These are phyloP conservation scores for Fusarium odoratissimum DNA, from an alignment of 2,329 filamentous ascomycete genomes.

Conservation along the genomic window DNA sequence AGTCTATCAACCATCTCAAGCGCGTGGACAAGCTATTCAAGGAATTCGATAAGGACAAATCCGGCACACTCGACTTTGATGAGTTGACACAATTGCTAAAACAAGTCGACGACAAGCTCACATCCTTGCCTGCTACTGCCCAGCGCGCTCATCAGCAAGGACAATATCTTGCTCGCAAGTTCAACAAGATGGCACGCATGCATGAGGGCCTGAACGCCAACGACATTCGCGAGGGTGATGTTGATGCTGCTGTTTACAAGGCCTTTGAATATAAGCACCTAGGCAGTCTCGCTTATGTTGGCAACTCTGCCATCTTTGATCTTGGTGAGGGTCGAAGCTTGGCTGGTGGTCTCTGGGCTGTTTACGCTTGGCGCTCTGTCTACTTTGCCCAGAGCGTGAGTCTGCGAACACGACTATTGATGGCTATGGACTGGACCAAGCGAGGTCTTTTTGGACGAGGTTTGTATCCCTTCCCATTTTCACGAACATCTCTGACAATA, in stretches of 20 bases:
- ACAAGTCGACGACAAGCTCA: conserved; percentile 95
- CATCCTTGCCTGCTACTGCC: conserved; percentile 92
- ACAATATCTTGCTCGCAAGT: conserved; percentile 89
- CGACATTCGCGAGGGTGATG: conserved; percentile 85
- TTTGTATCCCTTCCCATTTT: conserved; percentile 59
- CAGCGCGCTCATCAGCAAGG: conserved; percentile 98
- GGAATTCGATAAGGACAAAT: conserved; percentile 92
- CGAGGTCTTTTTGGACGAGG: conserved; percentile 94
- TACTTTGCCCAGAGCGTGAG: conserved; percentile 99
- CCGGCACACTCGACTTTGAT: conserved; percentile 91
- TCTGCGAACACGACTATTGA: conserved; percentile 83
- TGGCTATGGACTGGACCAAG: conserved; percentile 99
- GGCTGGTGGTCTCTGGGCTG: conserved; percentile 87
- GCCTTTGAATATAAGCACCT: conserved; percentile 95
- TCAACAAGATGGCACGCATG: conserved; percentile 88
- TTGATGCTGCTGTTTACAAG: conserved; percentile 92
- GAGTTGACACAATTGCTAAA: conserved; percentile 89
- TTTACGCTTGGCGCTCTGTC: conserved; percentile 95
- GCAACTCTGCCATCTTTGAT: conserved; percentile 96
- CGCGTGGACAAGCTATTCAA: conserved; percentile 92
- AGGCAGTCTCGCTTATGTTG: conserved; percentile 92
- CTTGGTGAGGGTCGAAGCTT: conserved; percentile 80
- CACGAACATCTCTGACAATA: conserved; percentile 13
- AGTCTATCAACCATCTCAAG: conserved; percentile 86
- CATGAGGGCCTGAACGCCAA: conserved; percentile 81